phyloP scores from a whole-genome alignment of 2,329 filamentous ascomycete species.

The Diaporthe velutina region DNA sequence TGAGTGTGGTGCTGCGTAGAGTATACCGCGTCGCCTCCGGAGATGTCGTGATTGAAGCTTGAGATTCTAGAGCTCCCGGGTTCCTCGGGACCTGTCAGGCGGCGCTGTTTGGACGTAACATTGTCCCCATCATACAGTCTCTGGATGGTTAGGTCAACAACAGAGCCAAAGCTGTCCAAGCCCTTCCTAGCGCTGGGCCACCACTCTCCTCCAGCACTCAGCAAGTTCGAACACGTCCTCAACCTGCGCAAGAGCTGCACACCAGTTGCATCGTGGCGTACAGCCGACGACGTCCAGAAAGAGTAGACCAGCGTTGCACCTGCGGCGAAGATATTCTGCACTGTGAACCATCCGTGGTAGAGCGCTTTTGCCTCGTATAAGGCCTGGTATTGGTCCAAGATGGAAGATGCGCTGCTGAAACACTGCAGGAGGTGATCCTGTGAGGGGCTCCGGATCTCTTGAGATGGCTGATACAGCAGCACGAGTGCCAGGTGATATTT shows the following conservation, averaged over 20 bases:
- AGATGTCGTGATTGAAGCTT: neutral
- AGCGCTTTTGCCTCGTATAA: conserved; percentile 3
- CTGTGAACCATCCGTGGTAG: conserved; percentile 52
- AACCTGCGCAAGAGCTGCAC: conserved; percentile 44
- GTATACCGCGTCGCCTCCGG: neutral
- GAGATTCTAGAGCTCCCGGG: neutral
- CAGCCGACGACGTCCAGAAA: conserved; percentile 47
- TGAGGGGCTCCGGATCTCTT: neutral
- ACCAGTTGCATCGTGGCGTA: neutral
- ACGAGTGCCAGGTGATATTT: neutral
- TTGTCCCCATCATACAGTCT: neutral
- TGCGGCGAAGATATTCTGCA: conserved; percentile 54
- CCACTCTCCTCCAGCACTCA: conserved; percentile 55
- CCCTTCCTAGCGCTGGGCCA: conserved; percentile 53
- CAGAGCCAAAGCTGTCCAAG: conserved; percentile 47
- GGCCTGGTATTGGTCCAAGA: neutral
- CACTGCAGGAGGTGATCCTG: conserved; percentile 1
- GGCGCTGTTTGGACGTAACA: neutral
- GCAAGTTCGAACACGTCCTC: conserved; percentile 51
- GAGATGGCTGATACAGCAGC: neutral
- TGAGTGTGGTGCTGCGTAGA: neutral
- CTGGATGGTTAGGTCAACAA: conserved; percentile 45
- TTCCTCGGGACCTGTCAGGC: neutral
- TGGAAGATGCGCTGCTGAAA: neutral
- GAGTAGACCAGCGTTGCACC: conserved; percentile 55